Evolutionary conservation across 208 protist genomes (phyloP).

Genomic region (Leishmania amazonensis): DNA sequence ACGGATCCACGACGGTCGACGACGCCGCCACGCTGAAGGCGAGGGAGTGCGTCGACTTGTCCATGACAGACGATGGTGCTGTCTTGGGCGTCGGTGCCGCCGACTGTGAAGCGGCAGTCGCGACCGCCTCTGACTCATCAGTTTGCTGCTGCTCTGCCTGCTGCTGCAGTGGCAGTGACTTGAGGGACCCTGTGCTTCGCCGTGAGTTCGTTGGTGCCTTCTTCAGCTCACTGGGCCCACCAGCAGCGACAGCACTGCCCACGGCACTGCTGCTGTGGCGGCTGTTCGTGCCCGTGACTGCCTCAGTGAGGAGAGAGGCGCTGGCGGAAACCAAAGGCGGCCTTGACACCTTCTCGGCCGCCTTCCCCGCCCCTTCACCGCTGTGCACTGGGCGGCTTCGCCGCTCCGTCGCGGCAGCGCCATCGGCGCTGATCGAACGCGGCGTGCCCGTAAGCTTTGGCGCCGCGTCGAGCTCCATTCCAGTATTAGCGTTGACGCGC

Average conservation of each 20-base stretch:
- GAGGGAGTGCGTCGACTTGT: conserved; percentile 2
- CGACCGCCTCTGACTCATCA: not conserved
- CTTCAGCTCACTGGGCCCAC: not conserved
- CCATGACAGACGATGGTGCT: not conserved
- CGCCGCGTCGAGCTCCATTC: not conserved
- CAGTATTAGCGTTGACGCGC: not conserved
- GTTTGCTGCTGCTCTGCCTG: not conserved
- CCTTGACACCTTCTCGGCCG: not conserved
- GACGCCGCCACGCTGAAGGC: not conserved
- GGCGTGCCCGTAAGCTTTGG: not conserved
- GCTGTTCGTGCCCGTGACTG: not conserved
- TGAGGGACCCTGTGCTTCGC: not conserved
- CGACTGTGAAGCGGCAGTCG: not conserved
- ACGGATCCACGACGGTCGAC: not conserved
- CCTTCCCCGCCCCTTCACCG: not conserved
- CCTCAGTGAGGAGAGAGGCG: not conserved
- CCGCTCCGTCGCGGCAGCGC: not conserved
- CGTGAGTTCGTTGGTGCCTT: not conserved
- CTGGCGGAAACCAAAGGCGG: not conserved
- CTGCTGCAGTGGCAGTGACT: not conserved
- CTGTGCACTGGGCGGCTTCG: not conserved
- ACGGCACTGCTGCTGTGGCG: not conserved
- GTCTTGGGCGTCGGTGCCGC: conserved; percentile 1
- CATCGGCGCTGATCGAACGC: not conserved
- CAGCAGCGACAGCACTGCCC: not conserved